These are phyloP conservation scores for Panus rudis DNA, from an alignment of 768 basidiomycete species.

Conservation along the genomic window DNA sequence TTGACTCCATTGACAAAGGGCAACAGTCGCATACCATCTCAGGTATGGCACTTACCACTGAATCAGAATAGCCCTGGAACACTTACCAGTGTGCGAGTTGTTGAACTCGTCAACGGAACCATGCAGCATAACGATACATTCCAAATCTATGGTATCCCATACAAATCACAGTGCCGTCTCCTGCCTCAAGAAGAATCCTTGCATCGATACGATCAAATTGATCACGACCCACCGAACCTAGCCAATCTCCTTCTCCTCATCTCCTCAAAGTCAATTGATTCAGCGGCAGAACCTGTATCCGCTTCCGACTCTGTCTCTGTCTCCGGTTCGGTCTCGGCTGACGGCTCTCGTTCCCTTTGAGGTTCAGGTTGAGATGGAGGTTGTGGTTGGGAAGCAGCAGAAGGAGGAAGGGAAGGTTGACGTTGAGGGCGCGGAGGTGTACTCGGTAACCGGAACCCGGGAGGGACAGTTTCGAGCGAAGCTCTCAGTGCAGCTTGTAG, in stretches of 20 bases:
- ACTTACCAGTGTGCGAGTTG: no score
- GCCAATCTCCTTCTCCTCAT: slow-evolving; percentile 58
- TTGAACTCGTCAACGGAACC: no score
- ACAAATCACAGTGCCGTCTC: no score
- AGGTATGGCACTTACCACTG: no score
- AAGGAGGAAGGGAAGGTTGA: background rate
- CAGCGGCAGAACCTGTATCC: slow-evolving; percentile 16
- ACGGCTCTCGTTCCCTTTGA: slow-evolving; percentile 12
- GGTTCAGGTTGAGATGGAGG: slow-evolving; percentile 1
- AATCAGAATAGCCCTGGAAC: no score
- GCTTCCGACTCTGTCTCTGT: slow-evolving; percentile 20
- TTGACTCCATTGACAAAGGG: no score
- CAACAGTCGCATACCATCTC: no score
- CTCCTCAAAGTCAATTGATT: slow-evolving; percentile 48
- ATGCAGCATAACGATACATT: no score
- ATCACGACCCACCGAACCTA: slow-evolving; percentile 45
- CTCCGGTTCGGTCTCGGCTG: slow-evolving; percentile 31
- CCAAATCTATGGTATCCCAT: no score
- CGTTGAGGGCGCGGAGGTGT: slow-evolving; percentile 14
- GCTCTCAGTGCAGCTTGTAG: slow-evolving; percentile 84
- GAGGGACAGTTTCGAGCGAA: slow-evolving; percentile 61
- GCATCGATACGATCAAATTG: no score
- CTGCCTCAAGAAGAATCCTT: no score
- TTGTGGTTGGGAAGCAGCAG: slow-evolving; percentile 3
- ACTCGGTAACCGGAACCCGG: slow-evolving; percentile 35